phyloP scores from a whole-genome alignment of 2,329 filamentous ascomycete species.

The Thermoascus crustaceus region DNA sequence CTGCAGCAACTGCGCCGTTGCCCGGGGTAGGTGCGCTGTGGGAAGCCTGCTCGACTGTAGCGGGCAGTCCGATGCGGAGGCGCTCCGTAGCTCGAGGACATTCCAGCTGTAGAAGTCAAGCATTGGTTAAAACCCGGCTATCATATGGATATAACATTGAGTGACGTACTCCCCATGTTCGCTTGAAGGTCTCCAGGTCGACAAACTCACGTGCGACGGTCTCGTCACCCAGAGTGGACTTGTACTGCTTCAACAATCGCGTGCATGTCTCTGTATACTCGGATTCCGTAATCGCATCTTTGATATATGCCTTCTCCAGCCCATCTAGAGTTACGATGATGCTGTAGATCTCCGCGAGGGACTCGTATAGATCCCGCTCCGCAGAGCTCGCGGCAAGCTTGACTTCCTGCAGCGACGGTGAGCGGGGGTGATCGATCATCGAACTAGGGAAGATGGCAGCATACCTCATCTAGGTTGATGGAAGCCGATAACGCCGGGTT shows the following conservation, averaged over 20 bases:
- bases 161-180: slow-evolving; percentile 73
- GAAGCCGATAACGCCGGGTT: slow-evolving; percentile 74
- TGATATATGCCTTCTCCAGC: slow-evolving; percentile 91
- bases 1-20: slow-evolving; percentile 23
- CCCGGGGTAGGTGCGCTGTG: slow-evolving; percentile 40
- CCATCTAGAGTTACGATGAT: slow-evolving; percentile 94
- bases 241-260: slow-evolving; percentile 90
- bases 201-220: slow-evolving; percentile 81
- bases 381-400: slow-evolving; percentile 79
- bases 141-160: slow-evolving; percentile 3
- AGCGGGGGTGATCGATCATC: slow-evolving; percentile 12
- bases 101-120: slow-evolving; percentile 59
- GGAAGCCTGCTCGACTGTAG: slow-evolving; percentile 60
- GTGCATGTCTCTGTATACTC: slow-evolving; percentile 97
- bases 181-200: slow-evolving; percentile 83
- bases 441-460: slow-evolving; percentile 13
- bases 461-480: slow-evolving; percentile 87
- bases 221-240: slow-evolving; percentile 84
- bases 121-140: too few relatives aligned
- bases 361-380: slow-evolving; percentile 90
- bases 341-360: slow-evolving; percentile 92
- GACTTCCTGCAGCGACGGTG: slow-evolving; percentile 59
- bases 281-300: slow-evolving; percentile 82
- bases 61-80: slow-evolving; percentile 83
- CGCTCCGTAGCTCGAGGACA: slow-evolving; percentile 90